Base-by-base conservation (phyloP, 805 yeast species). In the Candida caryicola region DNA sequence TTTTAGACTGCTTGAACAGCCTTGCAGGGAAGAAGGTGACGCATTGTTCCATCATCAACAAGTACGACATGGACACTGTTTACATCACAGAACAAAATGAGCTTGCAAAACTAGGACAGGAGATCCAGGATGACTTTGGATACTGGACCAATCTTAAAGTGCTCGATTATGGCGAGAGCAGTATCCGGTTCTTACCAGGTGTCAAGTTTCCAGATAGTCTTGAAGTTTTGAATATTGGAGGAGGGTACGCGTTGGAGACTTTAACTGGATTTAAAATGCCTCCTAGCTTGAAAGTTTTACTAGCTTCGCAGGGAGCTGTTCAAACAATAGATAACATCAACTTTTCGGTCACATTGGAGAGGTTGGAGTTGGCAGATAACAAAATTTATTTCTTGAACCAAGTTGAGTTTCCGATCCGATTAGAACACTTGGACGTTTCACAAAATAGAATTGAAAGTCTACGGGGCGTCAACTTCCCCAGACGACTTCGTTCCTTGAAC, bases 201-300 rank as follows among this genome's bases (percentile, higher is more conserved):
- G 63, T 68, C 14, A 54, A 49, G 29, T 56, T 69, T 33, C 71
- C 73, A 3, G 70, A 66, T 27, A 37, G 62, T 1, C 45, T 69
- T 25, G 65, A 64, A 42, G 56, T 59, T 3, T 44, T 69, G 37
- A 69, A 67, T 43, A 51, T 69, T 13, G 66, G 69, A 16, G 73
- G 73, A 15, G 64, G 71, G 3, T 51, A 52, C 37, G 58, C 70
- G 2, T 51, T 69, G 33, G 71, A 66, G 29, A 58, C 71, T 3
- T 57, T 69, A 27, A 48, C 63, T 3, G 73, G 72, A 12, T 62
- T 67, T 45, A 61, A 60, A 31, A 55, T 69, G 52, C 74, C 73
- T 0, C 44, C 58, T 0, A 49, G 54, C 6, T 45, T 69, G 19
- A 50, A 47, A 26, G 43, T 46, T 3, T 51, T 69, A 17, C 52